phyloP scores from a whole-genome alignment of 139 green algal species.

The Closterium sp. region DNA sequence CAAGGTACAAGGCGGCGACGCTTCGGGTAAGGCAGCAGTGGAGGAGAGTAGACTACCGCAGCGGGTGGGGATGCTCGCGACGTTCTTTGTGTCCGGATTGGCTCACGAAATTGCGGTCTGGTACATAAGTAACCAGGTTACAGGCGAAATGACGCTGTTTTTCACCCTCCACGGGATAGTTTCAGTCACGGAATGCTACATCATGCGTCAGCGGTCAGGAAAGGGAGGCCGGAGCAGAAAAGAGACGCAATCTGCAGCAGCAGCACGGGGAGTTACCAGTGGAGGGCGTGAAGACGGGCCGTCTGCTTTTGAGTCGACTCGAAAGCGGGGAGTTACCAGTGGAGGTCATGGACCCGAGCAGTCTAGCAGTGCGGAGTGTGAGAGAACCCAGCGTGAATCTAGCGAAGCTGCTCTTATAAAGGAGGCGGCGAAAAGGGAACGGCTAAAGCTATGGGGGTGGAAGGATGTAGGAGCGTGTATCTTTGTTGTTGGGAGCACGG shows the following conservation, averaged over 20 bases:
- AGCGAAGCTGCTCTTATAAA: not conserved
- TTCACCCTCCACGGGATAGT: slow-evolving; percentile 35
- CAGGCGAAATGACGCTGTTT: slow-evolving; percentile 39
- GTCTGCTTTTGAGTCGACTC: too few species aligned
- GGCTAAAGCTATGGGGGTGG: not conserved
- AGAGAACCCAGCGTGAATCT: too few species aligned
- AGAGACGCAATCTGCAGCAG: not conserved
- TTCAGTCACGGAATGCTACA: not conserved
- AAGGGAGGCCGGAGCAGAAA: not conserved
- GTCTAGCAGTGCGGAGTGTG: too few species aligned
- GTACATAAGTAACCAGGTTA: slow-evolving; percentile 25
- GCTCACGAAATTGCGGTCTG: slow-evolving; percentile 37
- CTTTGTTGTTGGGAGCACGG: not conserved
- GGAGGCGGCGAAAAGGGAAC: not conserved
- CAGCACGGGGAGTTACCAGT: too few species aligned
- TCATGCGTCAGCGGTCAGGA: not conserved
- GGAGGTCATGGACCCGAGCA: too few species aligned
- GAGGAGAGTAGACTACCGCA: not conserved
- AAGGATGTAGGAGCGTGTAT: not conserved
- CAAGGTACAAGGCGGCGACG: not conserved
- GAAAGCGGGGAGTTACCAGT: too few species aligned
- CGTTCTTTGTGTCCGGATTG: slow-evolving; percentile 40
- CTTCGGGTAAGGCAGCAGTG: not conserved
- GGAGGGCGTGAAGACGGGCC: too few species aligned
- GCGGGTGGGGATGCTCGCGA: slow-evolving; percentile 11